phyloP scores from a whole-genome alignment of 257 asterid genomes.

The Nicotiana undulata region DNA sequence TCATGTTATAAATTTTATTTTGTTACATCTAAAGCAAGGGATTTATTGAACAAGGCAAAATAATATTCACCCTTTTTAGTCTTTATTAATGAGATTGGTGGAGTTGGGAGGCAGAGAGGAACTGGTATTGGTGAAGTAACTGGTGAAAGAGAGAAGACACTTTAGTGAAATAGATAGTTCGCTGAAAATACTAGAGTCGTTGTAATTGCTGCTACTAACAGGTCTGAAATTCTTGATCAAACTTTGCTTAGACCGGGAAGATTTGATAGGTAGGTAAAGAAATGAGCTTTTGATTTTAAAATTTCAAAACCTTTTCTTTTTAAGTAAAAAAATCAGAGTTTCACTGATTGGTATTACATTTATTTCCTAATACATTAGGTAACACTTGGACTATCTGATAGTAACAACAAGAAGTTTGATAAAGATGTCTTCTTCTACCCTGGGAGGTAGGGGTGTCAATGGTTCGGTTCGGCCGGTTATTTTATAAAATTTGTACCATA shows the following conservation, averaged over 20 bases:
- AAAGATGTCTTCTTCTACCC: slow-evolving; percentile 12
- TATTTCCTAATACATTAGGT: slow-evolving; percentile 28
- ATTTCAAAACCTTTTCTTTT: background rate
- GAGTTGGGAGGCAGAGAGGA: slow-evolving; percentile 66
- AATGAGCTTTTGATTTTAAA: background rate
- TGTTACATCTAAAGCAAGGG: slow-evolving; percentile 45
- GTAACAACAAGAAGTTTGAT: slow-evolving; percentile 40
- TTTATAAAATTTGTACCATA: too few relatives aligned
- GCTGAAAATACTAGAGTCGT: slow-evolving; percentile 58
- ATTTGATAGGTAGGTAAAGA: slow-evolving; percentile 53
- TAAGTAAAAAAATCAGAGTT: background rate
- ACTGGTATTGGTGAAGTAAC: slow-evolving; percentile 78
- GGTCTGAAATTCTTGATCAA: slow-evolving; percentile 59
- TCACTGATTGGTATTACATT: background rate
- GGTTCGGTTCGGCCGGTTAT: too few relatives aligned
- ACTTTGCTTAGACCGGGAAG: slow-evolving; percentile 69
- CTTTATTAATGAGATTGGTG: slow-evolving; percentile 70
- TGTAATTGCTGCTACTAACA: slow-evolving; percentile 59
- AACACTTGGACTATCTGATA: slow-evolving; percentile 43
- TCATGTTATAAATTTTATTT: too few relatives aligned
- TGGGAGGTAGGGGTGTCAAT: too few relatives aligned
- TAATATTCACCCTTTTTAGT: slow-evolving; percentile 44
- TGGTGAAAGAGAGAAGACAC: slow-evolving; percentile 69
- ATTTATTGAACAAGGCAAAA: slow-evolving; percentile 53
- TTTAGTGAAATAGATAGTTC: slow-evolving; percentile 50